Conservation (phyloP, 179 eudicot species). For the Beta macrorhiza region DNA sequence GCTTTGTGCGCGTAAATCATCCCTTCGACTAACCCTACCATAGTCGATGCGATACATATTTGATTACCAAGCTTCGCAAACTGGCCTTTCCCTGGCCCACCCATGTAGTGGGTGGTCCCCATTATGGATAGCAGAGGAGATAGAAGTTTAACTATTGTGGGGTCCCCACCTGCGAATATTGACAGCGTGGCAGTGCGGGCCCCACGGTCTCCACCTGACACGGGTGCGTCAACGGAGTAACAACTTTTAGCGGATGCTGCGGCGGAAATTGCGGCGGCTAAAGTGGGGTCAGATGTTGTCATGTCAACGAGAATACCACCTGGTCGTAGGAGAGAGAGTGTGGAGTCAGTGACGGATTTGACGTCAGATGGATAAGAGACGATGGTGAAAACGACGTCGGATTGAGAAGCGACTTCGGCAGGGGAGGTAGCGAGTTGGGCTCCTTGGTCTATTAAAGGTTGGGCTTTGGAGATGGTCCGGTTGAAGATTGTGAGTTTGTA, state of each 20-base stretch:
- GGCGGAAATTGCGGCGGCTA: conserved; percentile 51
- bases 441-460: conserved; percentile 50
- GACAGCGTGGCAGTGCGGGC: conserved; percentile 59
- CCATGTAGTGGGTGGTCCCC: conserved; percentile 80
- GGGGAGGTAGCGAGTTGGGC: conserved; percentile 71
- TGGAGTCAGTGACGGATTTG: conserved; percentile 61
- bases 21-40: conserved; percentile 95
- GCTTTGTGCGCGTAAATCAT: conserved; percentile 83
- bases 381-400: conserved; percentile 97
- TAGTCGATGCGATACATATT: conserved; percentile 68
- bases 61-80: conserved; percentile 80
- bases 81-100: conserved; percentile 89
- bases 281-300: conserved; percentile 93
- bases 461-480: conserved; percentile 85
- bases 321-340: conserved; percentile 50
- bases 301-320: conserved; percentile 72
- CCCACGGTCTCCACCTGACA: conserved; percentile 91
- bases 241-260: conserved; percentile 45
- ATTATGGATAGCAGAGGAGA: conserved; percentile 50
- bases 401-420: conserved; percentile 54
- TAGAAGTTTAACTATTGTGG: conserved; percentile 30
- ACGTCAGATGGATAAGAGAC: conserved; percentile 97
- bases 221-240: conserved; percentile 81
- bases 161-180: conserved; percentile 88
- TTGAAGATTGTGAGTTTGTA: conserved; percentile 80